These are phyloP conservation scores for Blastobotrys mokoenaii DNA, from an alignment of 805 yeast genomes.

Conservation along the genomic window DNA sequence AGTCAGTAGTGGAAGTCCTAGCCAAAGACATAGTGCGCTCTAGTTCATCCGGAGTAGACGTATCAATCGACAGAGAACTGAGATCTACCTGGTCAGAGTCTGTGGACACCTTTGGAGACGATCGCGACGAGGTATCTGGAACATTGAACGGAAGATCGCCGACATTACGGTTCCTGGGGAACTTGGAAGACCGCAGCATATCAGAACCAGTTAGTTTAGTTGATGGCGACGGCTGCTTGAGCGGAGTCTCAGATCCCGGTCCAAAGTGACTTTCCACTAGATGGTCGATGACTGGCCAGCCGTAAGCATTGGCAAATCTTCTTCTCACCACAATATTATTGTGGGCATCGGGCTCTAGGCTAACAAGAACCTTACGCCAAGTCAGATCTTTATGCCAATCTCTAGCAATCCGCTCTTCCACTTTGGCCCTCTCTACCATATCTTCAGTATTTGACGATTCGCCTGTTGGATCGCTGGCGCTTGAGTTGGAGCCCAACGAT, in stretches of 20 bases:
- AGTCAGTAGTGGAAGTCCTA: background rate
- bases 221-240: background rate
- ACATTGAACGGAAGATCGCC: background rate
- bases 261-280: constrained; percentile 58
- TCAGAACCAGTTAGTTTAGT: background rate
- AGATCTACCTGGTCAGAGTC: background rate
- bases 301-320: constrained; percentile 84
- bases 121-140: background rate
- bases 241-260: background rate
- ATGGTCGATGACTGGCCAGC: constrained; percentile 90
- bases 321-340: constrained; percentile 86
- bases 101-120: background rate
- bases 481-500: constrained; percentile 4
- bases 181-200: background rate
- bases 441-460: constrained; percentile 8
- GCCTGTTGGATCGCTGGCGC: constrained; percentile 2
- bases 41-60: background rate
- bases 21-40: background rate
- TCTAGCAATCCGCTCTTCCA: constrained; percentile 79
- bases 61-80: constrained; percentile 1
- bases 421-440: constrained; percentile 29
- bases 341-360: constrained; percentile 87
- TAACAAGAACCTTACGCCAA: constrained; percentile 89
- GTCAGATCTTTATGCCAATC: constrained; percentile 75
- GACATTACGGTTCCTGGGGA: background rate